Percentiles rank a stretch among this genome's conserved stretches.
These are phyloP conservation scores for Aspergillus oerlinghausenensis DNA, from an alignment of 2,329 filamentous ascomycete genomes.

Conservation along the genomic window DNA sequence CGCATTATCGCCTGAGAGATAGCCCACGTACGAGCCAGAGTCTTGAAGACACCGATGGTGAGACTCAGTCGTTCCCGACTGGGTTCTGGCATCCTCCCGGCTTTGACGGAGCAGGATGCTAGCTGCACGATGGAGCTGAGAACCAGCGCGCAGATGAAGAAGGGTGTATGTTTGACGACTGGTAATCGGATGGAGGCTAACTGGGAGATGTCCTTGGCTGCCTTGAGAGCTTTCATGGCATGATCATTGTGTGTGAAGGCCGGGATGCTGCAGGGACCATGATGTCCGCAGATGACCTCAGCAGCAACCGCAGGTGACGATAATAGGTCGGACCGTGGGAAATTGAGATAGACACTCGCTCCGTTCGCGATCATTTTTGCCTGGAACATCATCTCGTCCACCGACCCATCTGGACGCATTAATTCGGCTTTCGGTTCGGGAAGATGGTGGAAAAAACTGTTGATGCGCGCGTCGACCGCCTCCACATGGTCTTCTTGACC, in stretches of 20 bases:
- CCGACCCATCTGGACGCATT: conserved; percentile 62
- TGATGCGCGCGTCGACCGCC: conserved; percentile 53
- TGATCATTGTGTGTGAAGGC: conserved; percentile 49
- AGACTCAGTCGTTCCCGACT: conserved; percentile 67
- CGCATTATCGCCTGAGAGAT: conserved; percentile 65
- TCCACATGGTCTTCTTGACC: conserved; percentile 54
- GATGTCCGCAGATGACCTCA: conserved; percentile 46
- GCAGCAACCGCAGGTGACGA: conserved; percentile 48
- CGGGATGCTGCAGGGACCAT: conserved; percentile 34
- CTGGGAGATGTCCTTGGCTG: conserved; percentile 72
- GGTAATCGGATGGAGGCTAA: conserved; percentile 58
- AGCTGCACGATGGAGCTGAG: conserved; percentile 77
- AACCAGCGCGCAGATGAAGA: conserved; percentile 77
- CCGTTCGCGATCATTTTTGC: conserved; percentile 71
- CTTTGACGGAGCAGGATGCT: conserved; percentile 64
- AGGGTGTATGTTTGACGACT: conserved; percentile 70
- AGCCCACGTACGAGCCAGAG: conserved; percentile 66
- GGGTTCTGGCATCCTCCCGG: conserved; percentile 55
- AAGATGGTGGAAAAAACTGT: conserved; percentile 76
- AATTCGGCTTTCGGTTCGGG: conserved; percentile 67
- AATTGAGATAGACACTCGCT: conserved; percentile 68
- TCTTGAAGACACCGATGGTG: conserved; percentile 70
- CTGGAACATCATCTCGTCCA: conserved; percentile 90
- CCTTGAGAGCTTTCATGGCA: conserved; percentile 74
- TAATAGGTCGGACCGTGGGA: conserved; percentile 68